Conservation (phyloP, 805 yeast species). For the Yarrowia deformans region DNA sequence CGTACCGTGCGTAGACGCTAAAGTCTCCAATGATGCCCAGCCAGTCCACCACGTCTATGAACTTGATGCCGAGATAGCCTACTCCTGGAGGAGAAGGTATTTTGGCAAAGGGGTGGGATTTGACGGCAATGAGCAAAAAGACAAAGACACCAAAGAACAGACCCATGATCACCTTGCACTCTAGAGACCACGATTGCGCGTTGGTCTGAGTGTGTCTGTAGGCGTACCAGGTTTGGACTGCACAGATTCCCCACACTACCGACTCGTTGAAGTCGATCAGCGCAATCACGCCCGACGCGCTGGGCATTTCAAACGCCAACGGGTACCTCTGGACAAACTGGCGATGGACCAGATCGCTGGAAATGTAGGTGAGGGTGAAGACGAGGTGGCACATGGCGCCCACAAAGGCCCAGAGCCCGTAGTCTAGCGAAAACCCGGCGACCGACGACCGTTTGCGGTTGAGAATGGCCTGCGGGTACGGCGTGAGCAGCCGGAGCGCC, state of each 20-base stretch:
- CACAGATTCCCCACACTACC: constrained; percentile 8
- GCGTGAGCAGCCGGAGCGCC: constrained; percentile 13
- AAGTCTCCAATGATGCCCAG: constrained; percentile 40
- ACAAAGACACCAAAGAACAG: constrained; percentile 9
- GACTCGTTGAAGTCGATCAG: constrained; percentile 11
- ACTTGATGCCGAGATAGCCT: constrained; percentile 41
- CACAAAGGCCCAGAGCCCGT: constrained; percentile 27
- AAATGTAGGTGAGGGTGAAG: constrained; percentile 15
- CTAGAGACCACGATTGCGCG: constrained; percentile 33
- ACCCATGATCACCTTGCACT: constrained; percentile 32
- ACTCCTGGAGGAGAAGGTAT: constrained; percentile 26
- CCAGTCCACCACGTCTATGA: constrained; percentile 42
- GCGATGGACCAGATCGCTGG: constrained; percentile 1
- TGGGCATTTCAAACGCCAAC: constrained; percentile 15
- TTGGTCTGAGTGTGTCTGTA: constrained; percentile 29
- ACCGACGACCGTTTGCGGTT: constrained; percentile 35
- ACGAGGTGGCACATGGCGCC: constrained; percentile 20
- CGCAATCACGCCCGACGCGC: background rate
- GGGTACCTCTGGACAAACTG: constrained; percentile 27
- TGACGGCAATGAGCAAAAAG: background rate
- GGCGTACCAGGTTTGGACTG: constrained; percentile 4
- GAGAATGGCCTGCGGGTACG: constrained; percentile 24
- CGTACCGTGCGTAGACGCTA: constrained; percentile 12
- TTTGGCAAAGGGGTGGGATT: constrained; percentile 21
- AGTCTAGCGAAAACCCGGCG: constrained; percentile 38